Evolutionary conservation across 352 stramenopile genomes (phyloP), one percentile per base, ranked within the genome.

Genomic region (Blastocystis sp.): DNA sequence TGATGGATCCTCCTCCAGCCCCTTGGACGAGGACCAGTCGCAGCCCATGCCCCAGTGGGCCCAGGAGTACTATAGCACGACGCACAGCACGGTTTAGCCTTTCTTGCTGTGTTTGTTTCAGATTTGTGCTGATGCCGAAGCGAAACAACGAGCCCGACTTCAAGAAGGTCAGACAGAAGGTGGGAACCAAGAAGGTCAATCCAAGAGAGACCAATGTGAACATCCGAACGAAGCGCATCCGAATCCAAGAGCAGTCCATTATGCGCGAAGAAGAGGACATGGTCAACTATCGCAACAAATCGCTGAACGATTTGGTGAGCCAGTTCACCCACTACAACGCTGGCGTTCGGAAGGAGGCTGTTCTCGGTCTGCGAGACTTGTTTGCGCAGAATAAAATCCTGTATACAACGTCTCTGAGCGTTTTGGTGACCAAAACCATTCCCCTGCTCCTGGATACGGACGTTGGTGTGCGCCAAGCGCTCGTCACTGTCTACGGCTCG

Each of bases 231-330:
- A 84, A 84, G 41, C 74, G 74, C 9, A 69, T 84, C 61, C 52
- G 56, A 41, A 64, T 84, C 21, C 74, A 84, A 69, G 74, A 84
- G 61, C 74, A 84, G 41, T 84, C 74, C 2, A 84, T 84, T n/a
- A 61, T 84, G 21, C 53, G 60, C 52, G 56, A 84, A 45, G 74
- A 67, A 48, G 34, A 64, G 14, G 74, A 84, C 43, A 34, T 84
- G 7, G 74, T 84, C 5, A 84, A 84, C 48, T 84, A 61, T 21
- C 48, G 34, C 17, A 84, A 84, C n/a, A 84, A 84, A 28, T 84
- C 74, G n/a, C 56, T 84, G n/a, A 64, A 14, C n/a, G 74, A 84
- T 38, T 84, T 84, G 74, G 74, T 84, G 23, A 28, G 74, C 19
- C 74, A 84, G 52, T 84, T 84, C 74, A 70, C 74, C 2, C 74